Evolutionary conservation across 164 flowering plant genomes (phyloP).

Genomic region (Magnolia changhungtana): DNA sequence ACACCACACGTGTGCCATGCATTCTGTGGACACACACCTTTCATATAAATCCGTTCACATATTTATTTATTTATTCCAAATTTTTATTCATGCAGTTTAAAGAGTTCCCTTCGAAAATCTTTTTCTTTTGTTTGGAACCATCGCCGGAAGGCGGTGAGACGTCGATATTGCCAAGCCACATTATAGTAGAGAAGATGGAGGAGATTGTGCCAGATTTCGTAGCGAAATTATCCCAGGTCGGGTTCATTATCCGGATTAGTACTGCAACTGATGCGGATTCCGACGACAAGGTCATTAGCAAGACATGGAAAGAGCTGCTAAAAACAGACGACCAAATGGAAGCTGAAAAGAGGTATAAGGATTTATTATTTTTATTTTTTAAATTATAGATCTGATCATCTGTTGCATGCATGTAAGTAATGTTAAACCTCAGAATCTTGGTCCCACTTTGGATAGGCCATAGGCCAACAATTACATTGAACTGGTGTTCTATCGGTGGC

Average conservation of each 20-base stretch:
- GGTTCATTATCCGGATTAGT: not conserved
- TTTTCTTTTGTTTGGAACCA: slow-evolving; percentile 6
- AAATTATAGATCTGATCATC: no score
- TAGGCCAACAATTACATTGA: no score
- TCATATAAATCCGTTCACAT: not conserved
- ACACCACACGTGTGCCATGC: no score
- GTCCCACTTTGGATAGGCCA: not conserved
- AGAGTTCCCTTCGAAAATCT: slow-evolving; percentile 8
- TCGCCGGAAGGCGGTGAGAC: slow-evolving; percentile 11
- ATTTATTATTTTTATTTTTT: no score
- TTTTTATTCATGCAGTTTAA: not conserved
- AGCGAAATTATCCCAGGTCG: not conserved
- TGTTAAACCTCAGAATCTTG: not conserved
- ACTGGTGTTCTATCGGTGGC: no score
- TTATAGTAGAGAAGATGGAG: slow-evolving; percentile 11
- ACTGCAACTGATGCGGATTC: not conserved
- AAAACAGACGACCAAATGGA: slow-evolving; percentile 1
- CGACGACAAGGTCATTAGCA: not conserved
- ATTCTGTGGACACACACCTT: no score
- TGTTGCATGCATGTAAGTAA: not conserved
- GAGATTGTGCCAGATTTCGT: slow-evolving; percentile 6
- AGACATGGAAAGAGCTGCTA: slow-evolving; percentile 4
- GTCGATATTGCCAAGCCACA: slow-evolving; percentile 7
- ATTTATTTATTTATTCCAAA: not conserved
- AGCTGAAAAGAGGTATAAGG: not conserved